Percentiles rank a stretch among this genome's conserved stretches.
Evolutionary conservation across 345 rosid species (phyloP).

Genomic region (Nephelium lappaceum): DNA sequence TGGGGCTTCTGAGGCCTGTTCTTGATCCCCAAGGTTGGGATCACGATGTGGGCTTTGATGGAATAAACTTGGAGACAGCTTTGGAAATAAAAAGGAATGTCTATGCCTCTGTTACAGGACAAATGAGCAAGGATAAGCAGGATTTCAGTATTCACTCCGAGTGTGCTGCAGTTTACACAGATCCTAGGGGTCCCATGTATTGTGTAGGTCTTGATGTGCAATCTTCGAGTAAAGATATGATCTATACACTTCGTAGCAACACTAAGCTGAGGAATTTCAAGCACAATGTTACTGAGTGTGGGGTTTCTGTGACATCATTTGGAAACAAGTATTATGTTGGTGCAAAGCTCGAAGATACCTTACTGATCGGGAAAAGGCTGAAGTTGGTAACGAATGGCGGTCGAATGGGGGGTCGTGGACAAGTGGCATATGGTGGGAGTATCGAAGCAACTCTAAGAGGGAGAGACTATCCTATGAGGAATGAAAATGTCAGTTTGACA

Average conservation of each 20-base stretch:
- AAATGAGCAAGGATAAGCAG: conserved; percentile 78
- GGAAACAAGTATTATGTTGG: conserved; percentile 66
- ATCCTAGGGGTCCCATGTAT: conserved; percentile 52
- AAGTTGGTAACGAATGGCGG: conserved; percentile 71
- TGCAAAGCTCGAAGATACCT: conserved; percentile 75
- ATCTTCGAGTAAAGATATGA: conserved; percentile 71
- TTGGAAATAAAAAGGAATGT: conserved; percentile 50
- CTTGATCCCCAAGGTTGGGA: conserved; percentile 97
- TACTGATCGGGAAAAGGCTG: conserved; percentile 69
- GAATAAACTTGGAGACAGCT: conserved; percentile 77
- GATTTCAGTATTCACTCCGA: conserved; percentile 77
- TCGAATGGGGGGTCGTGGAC: conserved; percentile 60
- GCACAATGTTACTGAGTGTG: conserved; percentile 66
- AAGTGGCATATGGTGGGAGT: conserved; percentile 74
- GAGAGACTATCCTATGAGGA: conserved; percentile 75
- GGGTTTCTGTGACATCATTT: conserved; percentile 61
- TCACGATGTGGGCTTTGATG: conserved; percentile 91
- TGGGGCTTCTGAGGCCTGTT: conserved; percentile 77
- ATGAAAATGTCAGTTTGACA: conserved; percentile 54
- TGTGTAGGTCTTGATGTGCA: conserved; percentile 76
- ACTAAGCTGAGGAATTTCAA: conserved; percentile 61
- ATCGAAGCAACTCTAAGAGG: conserved; percentile 77
- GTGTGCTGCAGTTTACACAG: conserved; percentile 60
- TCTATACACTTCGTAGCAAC: conserved; percentile 60
- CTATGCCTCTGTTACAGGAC: conserved; percentile 63